Conservation (phyloP, 805 yeast species). For the Clavispora fructus region DNA sequence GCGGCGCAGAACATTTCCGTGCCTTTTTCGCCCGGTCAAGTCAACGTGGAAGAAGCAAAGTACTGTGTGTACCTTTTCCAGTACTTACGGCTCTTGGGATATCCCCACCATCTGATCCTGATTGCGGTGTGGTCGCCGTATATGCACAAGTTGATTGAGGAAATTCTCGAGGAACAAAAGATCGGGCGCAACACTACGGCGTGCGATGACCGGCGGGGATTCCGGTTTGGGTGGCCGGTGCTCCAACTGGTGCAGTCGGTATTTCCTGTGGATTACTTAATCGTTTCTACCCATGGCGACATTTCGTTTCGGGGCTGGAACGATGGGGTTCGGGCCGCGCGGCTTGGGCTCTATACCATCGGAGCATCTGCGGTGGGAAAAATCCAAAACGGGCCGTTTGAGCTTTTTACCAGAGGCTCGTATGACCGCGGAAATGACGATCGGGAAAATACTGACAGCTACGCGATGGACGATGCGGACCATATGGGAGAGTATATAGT, state of each 20-base stretch:
- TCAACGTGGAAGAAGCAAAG: constrained; percentile 37
- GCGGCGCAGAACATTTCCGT: constrained; percentile 9
- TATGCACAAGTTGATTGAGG: constrained; percentile 39
- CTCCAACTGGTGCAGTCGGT: constrained; percentile 2
- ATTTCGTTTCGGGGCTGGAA: constrained; percentile 2
- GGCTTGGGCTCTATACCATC: constrained; percentile 5
- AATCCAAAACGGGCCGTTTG: constrained; percentile 4
- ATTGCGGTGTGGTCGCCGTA: constrained; percentile 37
- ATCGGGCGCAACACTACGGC: constrained; percentile 3
- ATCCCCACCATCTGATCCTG: constrained; percentile 31
- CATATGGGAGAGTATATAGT: constrained; percentile 19
- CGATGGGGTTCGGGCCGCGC: constrained; percentile 1
- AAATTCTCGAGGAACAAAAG: constrained; percentile 31
- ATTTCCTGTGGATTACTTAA: constrained; percentile 4
- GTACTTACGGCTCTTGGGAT: constrained; percentile 43
- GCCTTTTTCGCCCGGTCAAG: neutral
- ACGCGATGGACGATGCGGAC: constrained; percentile 14
- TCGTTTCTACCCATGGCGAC: constrained; percentile 8
- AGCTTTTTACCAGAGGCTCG: neutral
- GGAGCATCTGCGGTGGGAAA: constrained; percentile 6
- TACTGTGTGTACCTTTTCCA: constrained; percentile 39
- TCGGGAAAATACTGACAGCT: constrained; percentile 11
- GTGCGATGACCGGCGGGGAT: neutral
- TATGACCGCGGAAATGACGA: constrained; percentile 1
- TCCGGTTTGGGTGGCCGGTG: constrained; percentile 8